Evolutionary conservation across 805 yeast genomes (phyloP).

Genomic region (Wickerhamomyces tratensis): DNA sequence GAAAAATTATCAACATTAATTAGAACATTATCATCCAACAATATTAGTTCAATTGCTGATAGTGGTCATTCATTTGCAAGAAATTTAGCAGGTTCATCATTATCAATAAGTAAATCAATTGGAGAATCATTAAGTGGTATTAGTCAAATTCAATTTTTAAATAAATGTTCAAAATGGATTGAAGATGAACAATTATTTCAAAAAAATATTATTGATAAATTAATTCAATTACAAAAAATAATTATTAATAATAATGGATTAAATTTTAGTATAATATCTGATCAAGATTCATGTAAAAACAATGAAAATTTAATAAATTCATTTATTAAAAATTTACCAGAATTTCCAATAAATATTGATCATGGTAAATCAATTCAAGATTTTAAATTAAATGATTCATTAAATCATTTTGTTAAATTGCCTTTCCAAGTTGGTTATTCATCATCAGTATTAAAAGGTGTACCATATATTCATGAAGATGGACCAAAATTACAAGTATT

Average conservation of each 20-base stretch:
- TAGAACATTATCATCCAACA: slow-evolving; percentile 66
- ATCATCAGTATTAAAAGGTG: slow-evolving; percentile 57
- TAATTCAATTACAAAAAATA: slow-evolving; percentile 39
- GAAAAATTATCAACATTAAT: slow-evolving; percentile 68
- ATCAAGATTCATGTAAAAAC: slow-evolving; percentile 23
- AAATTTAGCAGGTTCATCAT: slow-evolving; percentile 50
- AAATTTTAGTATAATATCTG: slow-evolving; percentile 51
- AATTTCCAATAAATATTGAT: neutral
- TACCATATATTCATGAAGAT: slow-evolving; percentile 56
- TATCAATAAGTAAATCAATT: slow-evolving; percentile 51
- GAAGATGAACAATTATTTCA: slow-evolving; percentile 43
- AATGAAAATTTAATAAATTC: slow-evolving; percentile 21
- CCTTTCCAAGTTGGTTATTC: slow-evolving; percentile 89
- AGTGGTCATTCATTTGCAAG: slow-evolving; percentile 83
- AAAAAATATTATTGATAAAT: slow-evolving; percentile 52
- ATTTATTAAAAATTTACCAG: slow-evolving; percentile 21
- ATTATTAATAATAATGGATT: slow-evolving; percentile 33
- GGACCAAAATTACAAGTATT: slow-evolving; percentile 82
- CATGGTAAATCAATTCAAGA: slow-evolving; percentile 2
- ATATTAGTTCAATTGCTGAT: slow-evolving; percentile 72
- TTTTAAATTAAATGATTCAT: slow-evolving; percentile 10
- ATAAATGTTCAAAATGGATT: slow-evolving; percentile 39
- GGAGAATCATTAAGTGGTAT: slow-evolving; percentile 66
- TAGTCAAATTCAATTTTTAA: slow-evolving; percentile 63
- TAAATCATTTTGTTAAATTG: slow-evolving; percentile 46